Percentiles rank a stretch among this genome's conserved stretches.
These are phyloP conservation scores for Cyclaneusma minus DNA, from an alignment of 2,329 filamentous ascomycete genomes.

Conservation along the genomic window DNA sequence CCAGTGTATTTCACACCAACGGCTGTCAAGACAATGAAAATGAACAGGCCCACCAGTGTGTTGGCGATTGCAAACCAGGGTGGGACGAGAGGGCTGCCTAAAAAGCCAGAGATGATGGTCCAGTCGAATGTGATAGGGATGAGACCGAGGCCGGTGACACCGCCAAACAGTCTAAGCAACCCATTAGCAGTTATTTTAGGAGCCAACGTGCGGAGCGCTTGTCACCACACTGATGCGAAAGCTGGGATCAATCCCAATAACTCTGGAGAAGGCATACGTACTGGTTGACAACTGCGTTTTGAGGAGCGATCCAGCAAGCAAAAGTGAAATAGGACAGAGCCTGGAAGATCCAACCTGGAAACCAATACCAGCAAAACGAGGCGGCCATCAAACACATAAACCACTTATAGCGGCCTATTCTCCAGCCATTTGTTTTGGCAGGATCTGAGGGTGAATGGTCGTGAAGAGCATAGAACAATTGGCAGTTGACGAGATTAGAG, in stretches of 20 bases:
- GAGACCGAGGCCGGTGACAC: slow-evolving; percentile 23
- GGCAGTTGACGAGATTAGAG: slow-evolving; percentile 32
- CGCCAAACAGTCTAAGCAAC: slow-evolving; percentile 33
- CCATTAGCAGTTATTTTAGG: slow-evolving; percentile 19
- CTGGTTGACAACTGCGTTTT: slow-evolving; percentile 29
- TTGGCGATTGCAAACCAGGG: slow-evolving; percentile 38
- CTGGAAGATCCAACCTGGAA: slow-evolving; percentile 33
- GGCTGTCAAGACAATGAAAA: slow-evolving; percentile 45
- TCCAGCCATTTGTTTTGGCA: slow-evolving; percentile 29
- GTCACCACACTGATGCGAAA: slow-evolving; percentile 6
- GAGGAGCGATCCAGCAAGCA: slow-evolving; percentile 32
- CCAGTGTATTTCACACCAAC: slow-evolving; percentile 49
- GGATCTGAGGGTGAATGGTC: slow-evolving; percentile 24
- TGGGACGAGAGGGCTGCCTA: slow-evolving; percentile 11
- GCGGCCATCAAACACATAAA: slow-evolving; percentile 25
- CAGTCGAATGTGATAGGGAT: slow-evolving; percentile 30
- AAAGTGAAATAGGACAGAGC: slow-evolving; percentile 30
- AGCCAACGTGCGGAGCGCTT: slow-evolving; percentile 14
- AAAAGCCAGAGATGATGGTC: slow-evolving; percentile 13
- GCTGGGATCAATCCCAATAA: neutral
- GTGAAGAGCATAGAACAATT: slow-evolving; percentile 30
- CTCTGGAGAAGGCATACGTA: neutral
- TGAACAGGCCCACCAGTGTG: slow-evolving; percentile 32
- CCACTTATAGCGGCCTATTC: slow-evolving; percentile 28
- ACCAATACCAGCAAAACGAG: slow-evolving; percentile 36